Conservation (phyloP, 305 asterid species). For the Withania somnifera region DNA sequence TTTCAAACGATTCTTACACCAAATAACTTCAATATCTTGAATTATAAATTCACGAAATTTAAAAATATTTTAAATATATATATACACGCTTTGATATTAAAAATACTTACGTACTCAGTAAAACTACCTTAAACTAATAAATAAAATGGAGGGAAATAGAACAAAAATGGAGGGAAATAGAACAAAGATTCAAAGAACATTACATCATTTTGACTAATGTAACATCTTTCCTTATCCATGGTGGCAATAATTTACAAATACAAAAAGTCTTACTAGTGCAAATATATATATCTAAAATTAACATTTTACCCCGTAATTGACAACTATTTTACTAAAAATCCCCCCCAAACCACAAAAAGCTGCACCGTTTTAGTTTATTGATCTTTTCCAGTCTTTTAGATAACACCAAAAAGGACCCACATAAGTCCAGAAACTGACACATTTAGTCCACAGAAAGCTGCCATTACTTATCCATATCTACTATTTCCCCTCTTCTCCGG, state of each 20-base stretch:
- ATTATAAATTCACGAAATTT: too few relatives aligned
- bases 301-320: not conserved
- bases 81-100: too few relatives aligned
- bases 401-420: not conserved
- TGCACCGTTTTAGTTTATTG: not conserved
- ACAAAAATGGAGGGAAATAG: not conserved
- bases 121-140: not conserved
- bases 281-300: not conserved
- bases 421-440: not conserved
- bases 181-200: not conserved
- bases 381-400: not conserved
- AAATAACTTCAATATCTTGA: too few relatives aligned
- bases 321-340: not conserved
- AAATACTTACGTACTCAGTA: not conserved
- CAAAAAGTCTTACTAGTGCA: not conserved
- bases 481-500: not conserved
- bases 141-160: not conserved
- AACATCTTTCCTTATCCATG: not conserved
- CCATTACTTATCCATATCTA: too few relatives aligned
- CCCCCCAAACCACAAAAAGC: not conserved
- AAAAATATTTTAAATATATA: too few relatives aligned
- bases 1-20: too few relatives aligned
- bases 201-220: not conserved
- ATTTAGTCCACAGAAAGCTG: not conserved
- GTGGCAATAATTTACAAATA: not conserved